These are phyloP conservation scores for Cymbidium sinense DNA, from an alignment of 106 monocot species.

Conservation along the genomic window DNA sequence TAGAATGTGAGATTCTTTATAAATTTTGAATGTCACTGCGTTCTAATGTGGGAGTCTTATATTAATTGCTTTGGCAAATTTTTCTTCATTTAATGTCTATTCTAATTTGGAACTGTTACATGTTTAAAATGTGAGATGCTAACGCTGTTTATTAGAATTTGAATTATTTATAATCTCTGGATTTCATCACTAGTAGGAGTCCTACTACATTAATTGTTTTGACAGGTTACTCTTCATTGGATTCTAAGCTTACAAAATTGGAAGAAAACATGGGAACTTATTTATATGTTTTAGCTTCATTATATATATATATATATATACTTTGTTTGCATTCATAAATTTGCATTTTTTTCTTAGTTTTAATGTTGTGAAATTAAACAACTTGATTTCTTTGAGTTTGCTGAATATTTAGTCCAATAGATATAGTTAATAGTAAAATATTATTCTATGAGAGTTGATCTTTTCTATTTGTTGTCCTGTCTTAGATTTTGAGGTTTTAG, in stretches of 20 bases:
- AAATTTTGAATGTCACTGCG: too few species aligned
- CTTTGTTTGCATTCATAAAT: neutral
- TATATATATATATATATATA: neutral
- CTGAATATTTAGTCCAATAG: neutral
- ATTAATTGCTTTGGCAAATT: too few species aligned
- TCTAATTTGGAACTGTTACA: neutral
- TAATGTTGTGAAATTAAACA: neutral
- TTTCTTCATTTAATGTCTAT: too few species aligned
- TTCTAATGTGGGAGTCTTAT: too few species aligned
- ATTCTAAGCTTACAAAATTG: neutral
- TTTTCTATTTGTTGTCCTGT: neutral
- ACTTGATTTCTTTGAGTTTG: neutral
- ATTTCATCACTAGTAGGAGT: neutral
- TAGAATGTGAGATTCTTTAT: too few species aligned
- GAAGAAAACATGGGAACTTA: neutral
- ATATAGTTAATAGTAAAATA: neutral
- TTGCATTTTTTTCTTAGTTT: neutral
- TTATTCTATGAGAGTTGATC: neutral
- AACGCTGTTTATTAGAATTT: neutral
- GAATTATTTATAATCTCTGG: neutral
- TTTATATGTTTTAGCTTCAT: neutral
- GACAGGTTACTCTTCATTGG: neutral
- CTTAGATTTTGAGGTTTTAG: constrained; percentile 84
- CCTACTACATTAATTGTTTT: neutral
- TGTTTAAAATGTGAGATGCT: neutral